phyloP scores from a whole-genome alignment of 805 yeast species.

The Priceomyces fermenticarens region DNA sequence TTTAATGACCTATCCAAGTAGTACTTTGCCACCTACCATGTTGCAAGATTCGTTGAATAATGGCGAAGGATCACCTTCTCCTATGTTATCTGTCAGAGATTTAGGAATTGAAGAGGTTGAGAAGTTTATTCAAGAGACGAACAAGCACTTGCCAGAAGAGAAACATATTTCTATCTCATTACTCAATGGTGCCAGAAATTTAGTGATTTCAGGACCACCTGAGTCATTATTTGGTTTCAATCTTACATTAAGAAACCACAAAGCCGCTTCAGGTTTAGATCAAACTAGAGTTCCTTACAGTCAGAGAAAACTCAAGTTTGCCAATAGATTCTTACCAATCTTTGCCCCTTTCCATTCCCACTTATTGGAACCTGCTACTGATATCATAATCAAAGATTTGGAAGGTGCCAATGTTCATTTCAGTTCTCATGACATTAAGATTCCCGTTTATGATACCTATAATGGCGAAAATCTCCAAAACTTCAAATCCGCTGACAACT shows the following conservation, averaged over 20 bases:
- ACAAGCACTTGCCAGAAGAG: conserved; percentile 87
- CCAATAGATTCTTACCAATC: conserved; percentile 92
- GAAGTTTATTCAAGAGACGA: conserved; percentile 76
- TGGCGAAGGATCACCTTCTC: conserved; percentile 96
- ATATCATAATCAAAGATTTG: conserved; percentile 64
- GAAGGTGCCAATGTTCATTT: conserved; percentile 55
- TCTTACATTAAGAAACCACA: conserved; percentile 85
- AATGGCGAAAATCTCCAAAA: conserved; percentile 76
- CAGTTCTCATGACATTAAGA: conserved; percentile 50
- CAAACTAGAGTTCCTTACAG: conserved; percentile 93
- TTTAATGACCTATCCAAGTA: conserved; percentile 85
- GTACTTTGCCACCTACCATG: conserved; percentile 90
- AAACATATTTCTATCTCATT: conserved; percentile 89
- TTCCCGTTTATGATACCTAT: conserved; percentile 91
- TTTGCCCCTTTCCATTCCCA: conserved; percentile 97
- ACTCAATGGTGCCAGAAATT: conserved; percentile 91
- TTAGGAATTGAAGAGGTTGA: conserved; percentile 78
- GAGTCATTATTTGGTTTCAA: conserved; percentile 95
- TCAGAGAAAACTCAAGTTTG: conserved; percentile 90
- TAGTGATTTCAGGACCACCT: conserved; percentile 97
- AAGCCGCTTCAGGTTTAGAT: conserved; percentile 91
- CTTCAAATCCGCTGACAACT: conserved; percentile 33
- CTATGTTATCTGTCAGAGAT: conserved; percentile 94
- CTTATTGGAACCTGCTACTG: conserved; percentile 70
- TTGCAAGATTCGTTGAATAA: conserved; percentile 88